Conservation (phyloP, 2,329 filamentous ascomycete species). For the Aspergillus sp. region DNA sequence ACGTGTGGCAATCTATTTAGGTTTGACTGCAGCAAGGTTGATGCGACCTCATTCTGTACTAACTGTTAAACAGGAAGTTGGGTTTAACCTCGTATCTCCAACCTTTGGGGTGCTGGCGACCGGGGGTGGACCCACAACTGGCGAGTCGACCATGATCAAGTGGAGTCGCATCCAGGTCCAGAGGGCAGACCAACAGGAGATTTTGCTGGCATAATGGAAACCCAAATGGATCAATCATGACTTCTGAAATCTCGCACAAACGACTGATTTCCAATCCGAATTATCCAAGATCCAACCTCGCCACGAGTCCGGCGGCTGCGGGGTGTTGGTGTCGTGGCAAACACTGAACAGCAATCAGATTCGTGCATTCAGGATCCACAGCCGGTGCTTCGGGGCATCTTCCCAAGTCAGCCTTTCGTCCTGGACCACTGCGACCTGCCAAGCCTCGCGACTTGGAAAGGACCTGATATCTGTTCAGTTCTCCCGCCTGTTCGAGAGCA, state of each 20-base stretch:
- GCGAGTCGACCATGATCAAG: background rate
- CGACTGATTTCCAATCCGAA: background rate
- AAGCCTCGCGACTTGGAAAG: background rate
- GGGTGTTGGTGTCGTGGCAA: background rate
- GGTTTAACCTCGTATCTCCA: background rate
- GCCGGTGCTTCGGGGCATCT: background rate
- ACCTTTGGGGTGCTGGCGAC: background rate
- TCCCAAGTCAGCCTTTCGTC: background rate
- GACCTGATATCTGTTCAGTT: background rate
- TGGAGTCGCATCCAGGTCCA: no score
- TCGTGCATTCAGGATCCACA: background rate
- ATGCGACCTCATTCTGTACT: constrained; percentile 18
- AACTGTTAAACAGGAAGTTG: no score
- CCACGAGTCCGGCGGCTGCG: background rate
- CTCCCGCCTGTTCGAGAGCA: background rate
- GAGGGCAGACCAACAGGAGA: background rate
- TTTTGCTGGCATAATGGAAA: background rate
- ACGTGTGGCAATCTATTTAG: background rate
- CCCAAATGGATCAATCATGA: background rate
- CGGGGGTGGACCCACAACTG: background rate
- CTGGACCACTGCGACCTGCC: background rate
- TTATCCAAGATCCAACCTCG: background rate
- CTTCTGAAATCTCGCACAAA: background rate
- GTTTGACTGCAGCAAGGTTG: background rate
- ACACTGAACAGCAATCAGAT: background rate